These are phyloP conservation scores for Candida sojae DNA, from an alignment of 1,139 yeast species.

Conservation along the genomic window DNA sequence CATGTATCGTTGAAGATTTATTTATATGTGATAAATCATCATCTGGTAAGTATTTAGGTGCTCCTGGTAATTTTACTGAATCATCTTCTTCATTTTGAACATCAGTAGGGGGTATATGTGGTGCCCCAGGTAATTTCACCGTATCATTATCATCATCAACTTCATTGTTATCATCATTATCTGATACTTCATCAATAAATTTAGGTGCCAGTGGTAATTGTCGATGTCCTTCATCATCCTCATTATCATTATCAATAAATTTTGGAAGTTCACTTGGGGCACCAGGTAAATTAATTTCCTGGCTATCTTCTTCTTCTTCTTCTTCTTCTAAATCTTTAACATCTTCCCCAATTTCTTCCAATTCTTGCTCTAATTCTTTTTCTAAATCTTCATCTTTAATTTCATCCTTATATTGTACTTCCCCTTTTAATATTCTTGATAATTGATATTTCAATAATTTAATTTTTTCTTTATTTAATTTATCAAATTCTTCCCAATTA, in stretches of 20 bases:
- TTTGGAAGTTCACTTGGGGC: constrained; percentile 18
- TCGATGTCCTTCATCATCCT: constrained; percentile 4
- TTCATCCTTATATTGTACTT: constrained; percentile 28
- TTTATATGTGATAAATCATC: constrained; percentile 41
- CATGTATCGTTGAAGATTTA: constrained; percentile 41
- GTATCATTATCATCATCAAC: constrained; percentile 1
- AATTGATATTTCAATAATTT: constrained; percentile 43
- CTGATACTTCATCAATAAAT: constrained; percentile 11
- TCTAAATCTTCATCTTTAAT: constrained; percentile 31
- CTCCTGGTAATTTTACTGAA: constrained; percentile 39
- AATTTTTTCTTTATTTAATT: constrained; percentile 33
- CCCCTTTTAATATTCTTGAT: constrained; percentile 41
- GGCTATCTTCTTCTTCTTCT: constrained; percentile 5
- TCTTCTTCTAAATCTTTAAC: constrained; percentile 5
- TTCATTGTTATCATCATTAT: constrained; percentile 4
- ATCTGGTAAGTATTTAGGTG: constrained; percentile 45
- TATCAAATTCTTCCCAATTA: constrained; percentile 26
- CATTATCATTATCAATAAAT: constrained; percentile 16
- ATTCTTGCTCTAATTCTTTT: constrained; percentile 29
- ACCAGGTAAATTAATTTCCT: constrained; percentile 13
- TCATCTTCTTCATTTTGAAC: constrained; percentile 20
- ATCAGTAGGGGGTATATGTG: constrained; percentile 32
- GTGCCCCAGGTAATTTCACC: constrained; percentile 31
- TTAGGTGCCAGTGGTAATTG: constrained; percentile 15
- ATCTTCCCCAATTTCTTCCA: constrained; percentile 16